Conservation (phyloP, 805 yeast genomes). For the Saccharomycopsis sp. region DNA sequence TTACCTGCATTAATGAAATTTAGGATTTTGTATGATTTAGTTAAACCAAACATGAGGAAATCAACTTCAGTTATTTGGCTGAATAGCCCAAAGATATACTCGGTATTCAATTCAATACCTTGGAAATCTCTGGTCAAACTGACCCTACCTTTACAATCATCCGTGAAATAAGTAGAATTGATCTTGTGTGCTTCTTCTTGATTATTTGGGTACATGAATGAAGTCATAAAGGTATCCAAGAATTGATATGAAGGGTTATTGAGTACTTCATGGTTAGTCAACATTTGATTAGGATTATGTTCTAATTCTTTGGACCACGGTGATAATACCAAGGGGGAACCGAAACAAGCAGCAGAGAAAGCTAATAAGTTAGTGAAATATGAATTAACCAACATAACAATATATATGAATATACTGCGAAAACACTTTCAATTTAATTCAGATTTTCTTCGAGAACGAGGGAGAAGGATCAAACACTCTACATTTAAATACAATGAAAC, state of each 20-base stretch:
- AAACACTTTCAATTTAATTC: too few species aligned
- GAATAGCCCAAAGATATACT: constrained; percentile 25
- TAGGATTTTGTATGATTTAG: constrained; percentile 15
- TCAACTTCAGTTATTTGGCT: constrained; percentile 13
- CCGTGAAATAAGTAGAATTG: constrained; percentile 23
- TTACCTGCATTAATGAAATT: constrained; percentile 21
- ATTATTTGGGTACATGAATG: constrained; percentile 25
- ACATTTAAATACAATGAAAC: too few species aligned
- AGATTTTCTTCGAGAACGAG: too few species aligned
- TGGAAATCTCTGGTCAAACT: constrained; percentile 23
- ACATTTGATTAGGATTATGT: too few species aligned
- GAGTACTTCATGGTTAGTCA: too few species aligned
- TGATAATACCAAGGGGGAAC: too few species aligned
- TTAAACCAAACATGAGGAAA: constrained; percentile 21
- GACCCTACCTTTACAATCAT: constrained; percentile 23
- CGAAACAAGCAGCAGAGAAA: too few species aligned
- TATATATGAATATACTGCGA: too few species aligned
- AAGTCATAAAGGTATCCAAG: constrained; percentile 21
- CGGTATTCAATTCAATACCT: constrained; percentile 25
- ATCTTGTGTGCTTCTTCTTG: constrained; percentile 21
- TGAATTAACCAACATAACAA: too few species aligned
- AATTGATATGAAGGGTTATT: constrained; percentile 1
- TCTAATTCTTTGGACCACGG: too few species aligned
- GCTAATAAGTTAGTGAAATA: too few species aligned
- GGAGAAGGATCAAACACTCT: too few species aligned